Percentiles rank a stretch among this genome's conserved stretches.
phyloP scores from a whole-genome alignment of 768 basidiomycete genomes.

The Xerocomus brunneocitrinus region DNA sequence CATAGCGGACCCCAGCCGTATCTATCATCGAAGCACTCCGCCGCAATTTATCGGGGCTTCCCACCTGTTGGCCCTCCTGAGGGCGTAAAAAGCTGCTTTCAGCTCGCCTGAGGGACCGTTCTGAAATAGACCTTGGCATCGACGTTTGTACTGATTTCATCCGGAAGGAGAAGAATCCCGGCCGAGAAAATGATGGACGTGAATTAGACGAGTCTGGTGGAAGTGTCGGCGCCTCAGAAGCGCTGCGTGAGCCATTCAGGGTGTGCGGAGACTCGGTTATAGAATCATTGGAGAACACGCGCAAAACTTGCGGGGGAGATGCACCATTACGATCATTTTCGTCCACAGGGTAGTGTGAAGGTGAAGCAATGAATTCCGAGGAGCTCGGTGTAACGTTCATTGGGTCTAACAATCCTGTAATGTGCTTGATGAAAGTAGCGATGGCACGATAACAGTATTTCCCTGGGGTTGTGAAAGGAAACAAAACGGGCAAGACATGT shows the following conservation, averaged over 20 bases:
- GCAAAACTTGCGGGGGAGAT: constrained; percentile 1
- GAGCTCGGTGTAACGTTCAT: constrained; percentile 5
- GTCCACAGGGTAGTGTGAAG: constrained; percentile 2
- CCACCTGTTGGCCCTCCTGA: constrained; percentile 17
- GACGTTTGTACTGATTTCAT: constrained; percentile 11
- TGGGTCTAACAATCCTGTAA: constrained; percentile 45
- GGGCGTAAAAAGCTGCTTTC: neutral
- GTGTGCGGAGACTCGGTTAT: neutral
- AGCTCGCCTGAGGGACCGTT: constrained; percentile 3
- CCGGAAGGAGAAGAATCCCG: constrained; percentile 13
- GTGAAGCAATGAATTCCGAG: constrained; percentile 2
- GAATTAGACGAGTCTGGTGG: neutral
- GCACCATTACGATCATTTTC: neutral
- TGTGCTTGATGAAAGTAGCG: constrained; percentile 62
- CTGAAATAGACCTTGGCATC: constrained; percentile 15
- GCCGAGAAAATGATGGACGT: constrained; percentile 11
- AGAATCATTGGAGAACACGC: neutral
- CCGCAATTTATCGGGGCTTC: constrained; percentile 17
- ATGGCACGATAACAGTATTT: constrained; percentile 80
- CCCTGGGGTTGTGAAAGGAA: constrained; percentile 70
- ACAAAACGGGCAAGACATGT: constrained; percentile 69
- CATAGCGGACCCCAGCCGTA: constrained; percentile 31
- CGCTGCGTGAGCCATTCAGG: neutral
- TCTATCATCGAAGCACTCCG: constrained; percentile 10
- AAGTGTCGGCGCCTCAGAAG: neutral